Evolutionary conservation across 805 yeast genomes (phyloP), one percentile per base, ranked within the genome.

Genomic region (Alloascoidea hylecoeti): DNA sequence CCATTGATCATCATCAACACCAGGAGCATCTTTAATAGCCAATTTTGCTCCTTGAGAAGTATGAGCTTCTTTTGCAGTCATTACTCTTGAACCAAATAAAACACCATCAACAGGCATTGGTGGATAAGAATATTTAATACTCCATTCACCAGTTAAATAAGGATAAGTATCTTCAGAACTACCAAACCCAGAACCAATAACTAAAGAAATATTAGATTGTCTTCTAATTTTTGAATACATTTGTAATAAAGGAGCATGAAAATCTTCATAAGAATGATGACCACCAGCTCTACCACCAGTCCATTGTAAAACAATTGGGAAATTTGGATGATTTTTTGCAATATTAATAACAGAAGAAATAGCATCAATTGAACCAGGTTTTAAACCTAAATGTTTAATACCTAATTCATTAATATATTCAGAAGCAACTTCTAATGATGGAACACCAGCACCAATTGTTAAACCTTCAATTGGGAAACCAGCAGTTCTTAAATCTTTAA

Each of bases 201-300:
- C 75, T 51, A 92, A 70, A 40, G 88, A 69, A 50, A 92, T 85
- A 68, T 92, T 92, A 36, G 83, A 55, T 52, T 86, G 79, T 64
- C 85, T 80, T 72, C 99, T 82, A 52, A 92, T 81, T 68, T 81
- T 80, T 48, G 95, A 68, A 64, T 92, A 92, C 89, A 92, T 92
- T 61, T 85, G 95, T 55, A 92, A 66, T 48, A 92, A 73, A 49
- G 98, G 97, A 56, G 88, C 89, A 62, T 92, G 98, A 92, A 89
- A 86, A 66, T 92, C 99, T 70, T 92, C 99, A 55, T 77, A 92
- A 37, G 97, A 89, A 63, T 92, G 99, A 61, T 92, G 99, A 56
- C 99, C 99, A 73, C 99, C 99, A 67, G 96, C 99, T 73, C 99
- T 88, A 62, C 99, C 99, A 72, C 97, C 98, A 42, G 99, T 92